These are phyloP conservation scores for Tillandsia fasciculata DNA, from an alignment of 176 grass and related monocot genomes.

Conservation along the genomic window DNA sequence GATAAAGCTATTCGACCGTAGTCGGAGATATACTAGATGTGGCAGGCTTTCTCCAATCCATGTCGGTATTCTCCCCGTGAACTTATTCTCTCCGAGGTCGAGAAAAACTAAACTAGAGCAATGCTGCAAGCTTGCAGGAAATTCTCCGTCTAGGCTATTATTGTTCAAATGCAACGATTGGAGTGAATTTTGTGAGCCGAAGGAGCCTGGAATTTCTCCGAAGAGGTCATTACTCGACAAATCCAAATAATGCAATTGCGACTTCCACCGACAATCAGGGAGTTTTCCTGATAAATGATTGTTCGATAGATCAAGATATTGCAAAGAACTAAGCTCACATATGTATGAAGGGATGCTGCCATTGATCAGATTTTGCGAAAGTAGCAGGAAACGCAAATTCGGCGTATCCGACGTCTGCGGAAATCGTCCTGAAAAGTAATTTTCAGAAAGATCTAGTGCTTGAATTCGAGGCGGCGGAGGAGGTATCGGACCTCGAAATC, in stretches of 20 bases:
- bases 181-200: not conserved
- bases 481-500: not conserved
- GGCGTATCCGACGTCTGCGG: not conserved
- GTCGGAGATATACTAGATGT: slow-evolving; percentile 3
- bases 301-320: not conserved
- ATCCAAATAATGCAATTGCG: not conserved
- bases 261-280: not conserved
- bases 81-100: slow-evolving; percentile 4
- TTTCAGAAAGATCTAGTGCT: not conserved
- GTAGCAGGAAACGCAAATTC: too few relatives aligned
- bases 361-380: slow-evolving; percentile 15
- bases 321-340: not conserved
- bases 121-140: slow-evolving; percentile 10
- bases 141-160: slow-evolving; percentile 8
- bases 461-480: not conserved
- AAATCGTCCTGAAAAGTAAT: not conserved
- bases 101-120: slow-evolving; percentile 4
- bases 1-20: slow-evolving; percentile 15
- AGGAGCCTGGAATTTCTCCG: not conserved
- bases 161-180: not conserved
- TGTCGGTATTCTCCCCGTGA: slow-evolving; percentile 16
- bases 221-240: slow-evolving; percentile 2
- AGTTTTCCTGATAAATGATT: slow-evolving; percentile 6
- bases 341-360: not conserved
- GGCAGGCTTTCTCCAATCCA: slow-evolving; percentile 19